phyloP scores from a whole-genome alignment of 139 green algal species.

The Chlamydomonas sp. region DNA sequence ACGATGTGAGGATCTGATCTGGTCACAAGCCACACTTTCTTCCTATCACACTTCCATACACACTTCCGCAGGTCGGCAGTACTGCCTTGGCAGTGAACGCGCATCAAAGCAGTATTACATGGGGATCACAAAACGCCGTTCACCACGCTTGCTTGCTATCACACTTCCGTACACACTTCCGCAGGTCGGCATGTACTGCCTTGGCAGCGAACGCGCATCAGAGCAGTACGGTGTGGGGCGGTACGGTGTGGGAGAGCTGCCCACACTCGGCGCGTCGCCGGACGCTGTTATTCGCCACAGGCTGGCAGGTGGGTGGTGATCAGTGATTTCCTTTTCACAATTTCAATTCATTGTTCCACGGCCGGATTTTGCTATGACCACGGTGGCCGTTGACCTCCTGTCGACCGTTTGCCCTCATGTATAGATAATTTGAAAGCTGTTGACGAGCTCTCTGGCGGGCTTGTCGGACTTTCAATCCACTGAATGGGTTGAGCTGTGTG shows the following conservation, averaged over 20 bases:
- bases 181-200: conserved; percentile 45
- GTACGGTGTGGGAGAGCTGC: conserved; percentile 22
- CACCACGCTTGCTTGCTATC: neutral
- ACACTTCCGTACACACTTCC: neutral
- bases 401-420: too few relatives aligned
- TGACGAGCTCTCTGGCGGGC: too few relatives aligned
- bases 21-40: neutral
- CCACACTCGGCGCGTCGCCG: conserved; percentile 52
- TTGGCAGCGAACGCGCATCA: conserved; percentile 6
- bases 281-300: conserved; percentile 47
- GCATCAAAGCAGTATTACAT: too few relatives aligned
- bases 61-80: conserved; percentile 14
- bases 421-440: too few relatives aligned
- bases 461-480: too few relatives aligned
- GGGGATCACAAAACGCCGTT: neutral
- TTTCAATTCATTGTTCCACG: too few relatives aligned
- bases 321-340: too few relatives aligned
- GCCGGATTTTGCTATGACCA: too few relatives aligned
- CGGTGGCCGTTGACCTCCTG: too few relatives aligned
- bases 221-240: conserved; percentile 22
- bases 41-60: neutral
- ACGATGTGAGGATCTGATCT: neutral
- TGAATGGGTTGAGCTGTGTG: too few relatives aligned
- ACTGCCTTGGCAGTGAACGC: neutral
- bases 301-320: too few relatives aligned